phyloP scores from a whole-genome alignment of 257 asterid genomes.

The Vinca minor region DNA sequence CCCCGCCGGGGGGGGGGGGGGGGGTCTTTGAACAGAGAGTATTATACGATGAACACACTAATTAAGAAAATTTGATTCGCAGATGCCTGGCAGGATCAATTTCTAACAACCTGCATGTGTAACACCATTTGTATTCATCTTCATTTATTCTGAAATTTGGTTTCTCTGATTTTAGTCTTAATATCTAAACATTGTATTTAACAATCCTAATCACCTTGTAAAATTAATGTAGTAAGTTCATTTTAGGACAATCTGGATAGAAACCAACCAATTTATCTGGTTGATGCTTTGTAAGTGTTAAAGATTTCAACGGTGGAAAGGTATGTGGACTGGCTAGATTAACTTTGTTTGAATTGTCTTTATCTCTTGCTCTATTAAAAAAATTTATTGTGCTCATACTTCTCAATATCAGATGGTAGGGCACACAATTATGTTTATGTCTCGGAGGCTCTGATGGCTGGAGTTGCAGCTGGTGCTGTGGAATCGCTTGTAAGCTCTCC shows the following conservation, averaged over 20 bases:
- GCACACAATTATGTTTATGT: constrained; percentile 27
- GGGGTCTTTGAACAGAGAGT: not conserved
- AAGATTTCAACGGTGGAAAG: too few relatives aligned
- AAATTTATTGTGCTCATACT: not conserved
- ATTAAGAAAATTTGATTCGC: not conserved
- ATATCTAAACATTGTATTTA: not conserved
- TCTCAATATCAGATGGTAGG: constrained; percentile 59
- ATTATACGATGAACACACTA: not conserved
- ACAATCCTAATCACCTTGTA: not conserved
- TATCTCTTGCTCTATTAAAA: not conserved
- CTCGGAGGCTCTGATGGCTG: constrained; percentile 89
- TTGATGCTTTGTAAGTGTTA: too few relatives aligned
- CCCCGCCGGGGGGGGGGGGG: too few relatives aligned
- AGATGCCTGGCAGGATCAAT: not conserved
- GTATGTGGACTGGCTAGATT: not conserved
- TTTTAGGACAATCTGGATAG: not conserved
- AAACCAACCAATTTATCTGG: not conserved
- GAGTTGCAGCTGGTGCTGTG: constrained; percentile 68
- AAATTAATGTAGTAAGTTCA: not conserved
- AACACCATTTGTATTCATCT: not conserved
- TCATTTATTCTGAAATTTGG: not conserved
- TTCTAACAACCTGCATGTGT: not conserved
- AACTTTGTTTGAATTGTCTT: not conserved
- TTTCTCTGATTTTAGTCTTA: too few relatives aligned
- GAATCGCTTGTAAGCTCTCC: constrained; percentile 39